A percentile compares a stretch with the other conserved stretches of the same genome.
Evolutionary conservation across 768 basidiomycete genomes (phyloP).

Genomic region (Coprinellus aureogranulatus): DNA sequence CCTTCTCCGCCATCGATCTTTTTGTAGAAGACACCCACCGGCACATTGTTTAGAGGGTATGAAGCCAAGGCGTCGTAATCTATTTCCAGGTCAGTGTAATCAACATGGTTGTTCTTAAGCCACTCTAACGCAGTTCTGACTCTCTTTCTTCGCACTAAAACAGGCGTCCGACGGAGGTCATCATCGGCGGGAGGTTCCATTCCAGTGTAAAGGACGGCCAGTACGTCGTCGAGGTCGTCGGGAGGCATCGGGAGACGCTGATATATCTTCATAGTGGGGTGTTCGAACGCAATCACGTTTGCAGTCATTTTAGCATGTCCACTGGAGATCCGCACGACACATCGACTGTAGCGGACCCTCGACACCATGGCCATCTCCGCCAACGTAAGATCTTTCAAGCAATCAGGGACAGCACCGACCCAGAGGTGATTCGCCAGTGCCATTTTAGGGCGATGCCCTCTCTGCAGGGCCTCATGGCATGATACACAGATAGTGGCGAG

Average conservation of each 20-base stretch:
- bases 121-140: constrained; percentile 30
- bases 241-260: neutral
- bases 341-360: neutral
- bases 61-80: constrained; percentile 20
- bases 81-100: constrained; percentile 32
- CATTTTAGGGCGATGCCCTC: neutral
- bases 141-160: constrained; percentile 24
- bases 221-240: constrained; percentile 26
- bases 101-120: constrained; percentile 33
- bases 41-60: constrained; percentile 23
- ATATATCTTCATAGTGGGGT: constrained; percentile 1
- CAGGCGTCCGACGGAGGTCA: constrained; percentile 24
- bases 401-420: neutral
- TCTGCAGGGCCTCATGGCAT: neutral
- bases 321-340: neutral
- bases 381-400: neutral
- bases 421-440: constrained; percentile 2
- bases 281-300: constrained; percentile 3
- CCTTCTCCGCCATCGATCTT: constrained; percentile 18
- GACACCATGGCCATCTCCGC: neutral
- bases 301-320: constrained; percentile 1
- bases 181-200: constrained; percentile 20
- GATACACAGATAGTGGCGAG: neutral
- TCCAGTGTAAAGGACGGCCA: constrained; percentile 34
- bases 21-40: constrained; percentile 24